Evolutionary conservation across 257 asterid species (phyloP), one percentile per base, ranked within the genome.

Genomic region (Scutellaria minor): DNA sequence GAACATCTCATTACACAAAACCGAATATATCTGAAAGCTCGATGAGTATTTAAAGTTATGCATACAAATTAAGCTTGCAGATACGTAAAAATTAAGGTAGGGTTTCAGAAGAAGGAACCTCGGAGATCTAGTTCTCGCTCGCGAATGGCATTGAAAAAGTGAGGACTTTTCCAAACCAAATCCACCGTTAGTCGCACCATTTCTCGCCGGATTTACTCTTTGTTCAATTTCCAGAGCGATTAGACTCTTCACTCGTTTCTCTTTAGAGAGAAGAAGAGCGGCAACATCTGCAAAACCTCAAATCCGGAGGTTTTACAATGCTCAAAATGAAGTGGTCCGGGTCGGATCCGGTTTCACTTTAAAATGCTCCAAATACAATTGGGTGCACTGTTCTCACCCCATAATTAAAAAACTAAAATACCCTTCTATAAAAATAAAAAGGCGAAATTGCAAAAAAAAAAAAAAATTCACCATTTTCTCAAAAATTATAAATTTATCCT

Each of bases 91-190:
- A 7, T 13, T 48, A 39, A 0, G 15, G 27, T 78, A 83, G 88
- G 86, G 83, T 81, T 79, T 45, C 46, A 22, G 45, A 55, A 56
- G 58, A 12, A 6, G 53, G 52, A 68, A 93, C 97, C 97, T 89
- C 98, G 93, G 68, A 93, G 96, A 84, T 93, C 98, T 40, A 93
- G 85, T 68, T 93, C 97, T 27, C 97, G 97, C 79, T 93, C 97
- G 70, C 94, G 88, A 79, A 93, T 78, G 80, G 98, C 97, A 69
- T 93, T 93, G 89, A 91, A 94, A 50, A 94, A 93, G 70, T 91
- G 98, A 61, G 97, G 97, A 82, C 98, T 94, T 79, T 94, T 91
- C 96, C 96, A 82, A 22, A 94, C 85, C 73, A 94, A 73, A 78
- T 91, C 97, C 48, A 96, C 97, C 73, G 97, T 94, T 73, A 91